Evolutionary conservation across 2,329 filamentous ascomycete genomes (phyloP), one percentile per base, ranked within the genome.

Genomic region (Fusarium brachygibbosum): DNA sequence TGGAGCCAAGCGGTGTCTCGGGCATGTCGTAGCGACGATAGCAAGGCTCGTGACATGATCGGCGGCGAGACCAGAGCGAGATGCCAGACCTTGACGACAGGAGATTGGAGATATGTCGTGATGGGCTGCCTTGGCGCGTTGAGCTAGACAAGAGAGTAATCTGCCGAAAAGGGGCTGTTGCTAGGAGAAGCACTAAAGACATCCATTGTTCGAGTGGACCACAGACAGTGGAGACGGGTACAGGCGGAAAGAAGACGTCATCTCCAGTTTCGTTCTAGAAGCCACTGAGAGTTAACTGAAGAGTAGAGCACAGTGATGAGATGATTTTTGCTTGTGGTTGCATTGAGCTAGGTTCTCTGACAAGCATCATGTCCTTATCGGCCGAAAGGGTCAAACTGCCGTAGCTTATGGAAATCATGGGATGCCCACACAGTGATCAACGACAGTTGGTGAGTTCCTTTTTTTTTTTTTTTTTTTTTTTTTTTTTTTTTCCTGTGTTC

Each of bases 221-320:
- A 57, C 23, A 29, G 41, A 49, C 45, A 38, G 69, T 66, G 69
- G 68, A 60, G 67, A 57, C 58, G 32, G 51, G 31, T 23, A 42
- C 46, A 62, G 42, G 44, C 21, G 46, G 51, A 56, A 25, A 34
- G 48, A 51, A 52, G 54, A 73, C 55, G 66, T 70, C 71, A 71
- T 73, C 66, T 29, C 23, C 23, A 50, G 32, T 21, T 35, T 72
- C 58, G 59, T 74, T 74, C 72, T 74, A 74, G 72, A 74, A 74
- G 68, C 51, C 51, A 48, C 53, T 40, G 50, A 57, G 49, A 66
- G n/a, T 28, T 41, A 38, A 44, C 32, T 50, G n/a, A 16, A 49
- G 29, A 46, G 60, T 32, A 32, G 25, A 50, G 32, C 35, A 13
- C 40, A 42, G 34, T 35, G 9, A 40, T 29, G 44, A 29, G 42